Percentiles rank a stretch among this genome's conserved stretches.
Evolutionary conservation across 768 basidiomycete species (phyloP).

Genomic region (Boletus vinaceobasis): DNA sequence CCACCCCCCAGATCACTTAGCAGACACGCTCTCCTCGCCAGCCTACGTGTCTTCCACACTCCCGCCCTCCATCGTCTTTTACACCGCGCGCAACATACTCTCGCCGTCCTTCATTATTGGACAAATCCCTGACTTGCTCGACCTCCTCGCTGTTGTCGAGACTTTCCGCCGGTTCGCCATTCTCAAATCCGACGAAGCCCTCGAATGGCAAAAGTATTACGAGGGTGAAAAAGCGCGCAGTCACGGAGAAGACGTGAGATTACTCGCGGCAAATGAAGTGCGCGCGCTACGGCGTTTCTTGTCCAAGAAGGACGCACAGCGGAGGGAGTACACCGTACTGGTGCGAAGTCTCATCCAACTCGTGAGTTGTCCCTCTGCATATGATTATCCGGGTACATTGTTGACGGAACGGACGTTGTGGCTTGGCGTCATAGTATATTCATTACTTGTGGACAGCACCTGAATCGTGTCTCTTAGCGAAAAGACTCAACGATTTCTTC

Average conservation of each 20-base stretch:
- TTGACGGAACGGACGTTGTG: background rate
- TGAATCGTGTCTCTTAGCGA: constrained; percentile 23
- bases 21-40: background rate
- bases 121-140: constrained; percentile 30
- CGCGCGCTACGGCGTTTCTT: constrained; percentile 9
- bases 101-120: constrained; percentile 28
- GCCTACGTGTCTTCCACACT: background rate
- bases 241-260: constrained; percentile 8
- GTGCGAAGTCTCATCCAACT: constrained; percentile 18
- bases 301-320: constrained; percentile 9
- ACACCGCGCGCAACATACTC: constrained; percentile 29
- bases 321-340: constrained; percentile 25
- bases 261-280: constrained; percentile 19
- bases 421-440: constrained; percentile 18
- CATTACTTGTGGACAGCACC: constrained; percentile 29
- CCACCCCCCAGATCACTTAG: constrained; percentile 7
- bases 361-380: constrained; percentile 8
- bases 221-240: constrained; percentile 1
- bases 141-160: constrained; percentile 24
- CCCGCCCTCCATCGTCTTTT: constrained; percentile 23
- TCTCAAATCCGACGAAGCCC: constrained; percentile 15
- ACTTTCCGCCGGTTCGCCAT: constrained; percentile 17
- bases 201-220: constrained; percentile 28
- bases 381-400: background rate
- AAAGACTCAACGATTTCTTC: constrained; percentile 26